Base-by-base conservation (phyloP, 768 basidiomycete genomes). In the Mycena epipterygia region DNA sequence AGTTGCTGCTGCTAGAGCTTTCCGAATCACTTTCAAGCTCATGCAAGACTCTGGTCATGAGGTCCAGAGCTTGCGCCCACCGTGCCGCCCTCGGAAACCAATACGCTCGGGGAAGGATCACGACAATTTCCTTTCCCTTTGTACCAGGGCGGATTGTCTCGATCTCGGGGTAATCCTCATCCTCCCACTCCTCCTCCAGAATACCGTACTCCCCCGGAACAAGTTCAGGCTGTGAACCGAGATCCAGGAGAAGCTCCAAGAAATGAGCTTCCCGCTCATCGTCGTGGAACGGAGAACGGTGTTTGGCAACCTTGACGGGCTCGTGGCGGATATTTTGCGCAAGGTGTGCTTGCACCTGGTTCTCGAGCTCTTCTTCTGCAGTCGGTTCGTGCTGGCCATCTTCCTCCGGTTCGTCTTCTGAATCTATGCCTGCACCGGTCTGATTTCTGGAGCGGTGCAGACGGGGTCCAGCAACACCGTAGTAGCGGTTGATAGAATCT, bases 121-220 rank as follows among this genome's bases (percentile, higher is more conserved):
- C 35, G 1, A 37, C 19, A 11, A 68, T 6, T 33, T 68, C 67
- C 53, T 68, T 68, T 7, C 67, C 60, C 14, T n/a, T 61, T 23
- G 67, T 68, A 4, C 67, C 67, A 0, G 59, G 49, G 3, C 52
- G 37, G 35, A 68, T 58, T 0, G 19, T 39, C 25, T 68, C 67
- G 5, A 63, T 39, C 53, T 68, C 67, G 0, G 66, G 60, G 23
- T 68, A 68, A 35, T 61, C 59, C 1, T 62, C 59, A 4, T 68
- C 58, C 58, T 67, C 67, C 67, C 67, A 68, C 52, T 68, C 67
- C 3, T 55, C 67, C n/a, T 61, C 51, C 4, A 61, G 33, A 21
- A 68, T 32, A 3, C 58, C 67, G 33, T 62, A 68, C 41, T 56
- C 58, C 23, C 21, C 59, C 1, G 67, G 67, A 1, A 68, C 35